Evolutionary conservation across 805 yeast species (phyloP).

Genomic region (Tetrapisispora namnaoensis): DNA sequence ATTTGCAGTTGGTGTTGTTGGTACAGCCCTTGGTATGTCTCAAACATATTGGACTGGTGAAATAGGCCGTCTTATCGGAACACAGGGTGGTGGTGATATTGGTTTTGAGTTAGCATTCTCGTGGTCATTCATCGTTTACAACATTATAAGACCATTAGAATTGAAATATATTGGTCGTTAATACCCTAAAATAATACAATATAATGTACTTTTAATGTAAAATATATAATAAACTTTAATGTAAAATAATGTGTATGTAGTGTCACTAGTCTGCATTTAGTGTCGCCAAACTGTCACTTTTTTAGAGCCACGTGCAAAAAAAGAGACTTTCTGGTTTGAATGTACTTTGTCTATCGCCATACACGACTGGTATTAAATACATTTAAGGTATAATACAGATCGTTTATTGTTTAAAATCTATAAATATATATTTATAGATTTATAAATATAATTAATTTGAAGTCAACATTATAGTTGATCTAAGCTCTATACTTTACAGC

Average conservation of each 20-base stretch:
- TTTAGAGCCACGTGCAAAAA: too few relatives aligned
- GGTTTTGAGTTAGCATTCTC: conserved; percentile 72
- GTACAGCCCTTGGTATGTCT: conserved; percentile 77
- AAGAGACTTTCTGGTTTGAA: too few relatives aligned
- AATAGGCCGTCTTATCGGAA: conserved; percentile 50
- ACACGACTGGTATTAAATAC: too few relatives aligned
- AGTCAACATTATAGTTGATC: too few relatives aligned
- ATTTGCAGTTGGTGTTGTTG: conserved; percentile 74
- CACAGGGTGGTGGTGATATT: conserved; percentile 40
- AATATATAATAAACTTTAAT: too few relatives aligned
- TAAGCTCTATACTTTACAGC: too few relatives aligned
- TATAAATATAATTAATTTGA: not conserved
- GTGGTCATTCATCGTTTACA: conserved; percentile 58
- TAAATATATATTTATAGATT: not conserved
- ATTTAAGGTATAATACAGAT: too few relatives aligned
- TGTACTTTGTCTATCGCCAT: too few relatives aligned
- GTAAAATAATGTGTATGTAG: too few relatives aligned
- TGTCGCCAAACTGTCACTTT: too few relatives aligned
- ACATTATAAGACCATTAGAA: conserved; percentile 56
- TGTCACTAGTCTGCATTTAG: too few relatives aligned
- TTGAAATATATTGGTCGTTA: conserved; percentile 48
- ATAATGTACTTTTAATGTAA: not conserved
- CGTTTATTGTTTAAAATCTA: too few relatives aligned
- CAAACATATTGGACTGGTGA: conserved; percentile 79
- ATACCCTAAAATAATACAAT: not conserved